Evolutionary conservation across 2,329 filamentous ascomycete species (phyloP).

Genomic region (Microsporum canis): DNA sequence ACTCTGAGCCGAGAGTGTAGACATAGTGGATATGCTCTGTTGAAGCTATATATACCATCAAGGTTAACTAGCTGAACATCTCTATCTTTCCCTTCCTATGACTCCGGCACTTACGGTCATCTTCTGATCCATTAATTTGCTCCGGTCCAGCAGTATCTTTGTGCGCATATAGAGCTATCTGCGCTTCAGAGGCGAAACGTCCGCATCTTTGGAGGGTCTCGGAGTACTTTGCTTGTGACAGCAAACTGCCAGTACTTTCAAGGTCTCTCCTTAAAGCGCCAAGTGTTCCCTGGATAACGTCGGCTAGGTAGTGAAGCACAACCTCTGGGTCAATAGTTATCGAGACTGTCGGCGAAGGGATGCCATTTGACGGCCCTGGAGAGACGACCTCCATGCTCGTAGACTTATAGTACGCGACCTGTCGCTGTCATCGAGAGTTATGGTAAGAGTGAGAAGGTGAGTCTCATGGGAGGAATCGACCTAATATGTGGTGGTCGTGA

Average conservation of each 20-base stretch:
- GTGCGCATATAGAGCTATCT: conserved; percentile 80
- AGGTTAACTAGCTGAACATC: not conserved
- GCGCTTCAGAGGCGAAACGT: conserved; percentile 78
- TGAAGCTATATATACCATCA: conserved; percentile 10
- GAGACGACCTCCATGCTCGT: conserved; percentile 18
- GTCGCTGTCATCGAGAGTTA: conserved; percentile 24
- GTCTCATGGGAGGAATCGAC: conserved; percentile 13
- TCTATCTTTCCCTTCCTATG: not conserved
- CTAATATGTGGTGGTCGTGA: conserved; percentile 12
- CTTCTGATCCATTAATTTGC: conserved; percentile 29
- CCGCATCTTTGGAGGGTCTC: conserved; percentile 81
- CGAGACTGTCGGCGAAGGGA: conserved; percentile 9
- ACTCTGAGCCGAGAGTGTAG: conserved; percentile 72
- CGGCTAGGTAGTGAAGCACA: conserved; percentile 60
- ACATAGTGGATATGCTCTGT: conserved; percentile 42
- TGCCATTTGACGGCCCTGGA: conserved; percentile 17
- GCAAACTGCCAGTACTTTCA: conserved; percentile 66
- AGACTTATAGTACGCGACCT: conserved; percentile 17
- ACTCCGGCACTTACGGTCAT: conserved; percentile 28
- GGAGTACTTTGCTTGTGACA: conserved; percentile 57
- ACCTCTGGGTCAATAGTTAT: conserved; percentile 50
- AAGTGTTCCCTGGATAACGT: conserved; percentile 60
- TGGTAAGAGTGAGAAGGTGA: conserved; percentile 8
- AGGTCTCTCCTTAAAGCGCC: conserved; percentile 69
- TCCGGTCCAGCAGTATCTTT: conserved; percentile 47